Evolutionary conservation across 768 basidiomycete species (phyloP).

Genomic region (Pisolithus microcarpus): DNA sequence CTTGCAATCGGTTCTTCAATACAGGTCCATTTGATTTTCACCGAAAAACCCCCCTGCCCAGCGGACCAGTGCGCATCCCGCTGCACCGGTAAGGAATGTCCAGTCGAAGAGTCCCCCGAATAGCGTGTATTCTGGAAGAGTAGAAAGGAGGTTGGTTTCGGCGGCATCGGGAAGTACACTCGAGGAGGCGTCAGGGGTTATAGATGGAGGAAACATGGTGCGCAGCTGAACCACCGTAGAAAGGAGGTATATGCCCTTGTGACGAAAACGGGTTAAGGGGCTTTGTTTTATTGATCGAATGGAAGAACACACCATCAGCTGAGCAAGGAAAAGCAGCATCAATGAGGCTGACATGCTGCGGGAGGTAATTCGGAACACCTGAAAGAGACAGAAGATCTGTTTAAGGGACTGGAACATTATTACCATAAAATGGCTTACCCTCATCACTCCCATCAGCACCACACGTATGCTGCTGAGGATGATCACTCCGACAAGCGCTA

Average conservation of each 20-base stretch:
- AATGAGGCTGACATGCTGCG: slow-evolving; percentile 66
- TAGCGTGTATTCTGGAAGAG: slow-evolving; percentile 65
- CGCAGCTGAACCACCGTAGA: slow-evolving; percentile 79
- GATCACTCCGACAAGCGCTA: slow-evolving; percentile 68
- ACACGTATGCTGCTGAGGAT: slow-evolving; percentile 66
- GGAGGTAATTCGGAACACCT: slow-evolving; percentile 60
- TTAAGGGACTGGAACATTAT: neutral
- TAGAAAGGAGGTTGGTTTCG: slow-evolving; percentile 53
- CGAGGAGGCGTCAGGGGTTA: slow-evolving; percentile 10
- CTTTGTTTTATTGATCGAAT: slow-evolving; percentile 1
- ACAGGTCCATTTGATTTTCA: slow-evolving; percentile 10
- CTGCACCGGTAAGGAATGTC: slow-evolving; percentile 59
- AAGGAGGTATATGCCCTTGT: slow-evolving; percentile 74
- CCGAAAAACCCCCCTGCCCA: slow-evolving; percentile 44
- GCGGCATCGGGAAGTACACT: slow-evolving; percentile 5
- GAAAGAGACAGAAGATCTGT: neutral
- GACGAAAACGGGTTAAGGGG: slow-evolving; percentile 1
- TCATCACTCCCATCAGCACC: slow-evolving; percentile 61
- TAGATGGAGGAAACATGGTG: slow-evolving; percentile 65
- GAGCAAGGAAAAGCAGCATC: slow-evolving; percentile 70
- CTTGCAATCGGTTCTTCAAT: neutral
- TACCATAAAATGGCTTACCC: slow-evolving; percentile 31
- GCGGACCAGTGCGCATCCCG: slow-evolving; percentile 36
- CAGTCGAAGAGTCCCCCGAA: slow-evolving; percentile 73
- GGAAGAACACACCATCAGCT: slow-evolving; percentile 60